phyloP scores from a whole-genome alignment of 2,329 filamentous ascomycete species.

The Chalara sp. region DNA sequence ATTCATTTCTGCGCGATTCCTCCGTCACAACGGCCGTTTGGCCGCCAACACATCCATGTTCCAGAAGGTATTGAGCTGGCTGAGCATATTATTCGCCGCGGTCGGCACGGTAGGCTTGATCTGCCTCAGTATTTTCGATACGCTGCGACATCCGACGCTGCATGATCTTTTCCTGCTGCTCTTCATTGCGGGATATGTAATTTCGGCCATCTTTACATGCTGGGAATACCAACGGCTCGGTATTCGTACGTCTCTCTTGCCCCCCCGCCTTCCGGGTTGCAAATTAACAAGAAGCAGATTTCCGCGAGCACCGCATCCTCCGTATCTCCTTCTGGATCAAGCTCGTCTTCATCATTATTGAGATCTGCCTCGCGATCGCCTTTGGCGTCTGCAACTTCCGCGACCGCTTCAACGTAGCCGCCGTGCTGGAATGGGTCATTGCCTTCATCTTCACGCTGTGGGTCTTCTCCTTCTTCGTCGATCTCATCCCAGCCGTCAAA shows the following conservation, averaged over 20 bases:
- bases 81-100: slow-evolving; percentile 63
- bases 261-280: neutral
- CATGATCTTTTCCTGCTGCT: slow-evolving; percentile 74
- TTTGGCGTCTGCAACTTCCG: slow-evolving; percentile 55
- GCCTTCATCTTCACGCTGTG: slow-evolving; percentile 83
- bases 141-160: slow-evolving; percentile 53
- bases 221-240: slow-evolving; percentile 82
- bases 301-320: slow-evolving; percentile 67
- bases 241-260: slow-evolving; percentile 42
- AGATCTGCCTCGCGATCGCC: slow-evolving; percentile 64
- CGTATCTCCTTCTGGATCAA: slow-evolving; percentile 79
- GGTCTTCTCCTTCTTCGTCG: slow-evolving; percentile 75
- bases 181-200: slow-evolving; percentile 79
- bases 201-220: slow-evolving; percentile 82
- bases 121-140: slow-evolving; percentile 80
- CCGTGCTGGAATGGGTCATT: slow-evolving; percentile 71
- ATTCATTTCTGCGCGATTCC: slow-evolving; percentile 76
- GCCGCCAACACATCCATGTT: slow-evolving; percentile 59
- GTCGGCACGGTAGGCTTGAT: slow-evolving; percentile 76
- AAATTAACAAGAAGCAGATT: slow-evolving; percentile 37
- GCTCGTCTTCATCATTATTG: slow-evolving; percentile 71
- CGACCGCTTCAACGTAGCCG: slow-evolving; percentile 56
- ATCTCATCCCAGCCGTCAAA: slow-evolving; percentile 66
- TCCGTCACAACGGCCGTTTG: slow-evolving; percentile 75
- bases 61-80: slow-evolving; percentile 55